Conservation (phyloP, 1,139 yeast genomes). For the Debaryomyces singareniensis region DNA sequence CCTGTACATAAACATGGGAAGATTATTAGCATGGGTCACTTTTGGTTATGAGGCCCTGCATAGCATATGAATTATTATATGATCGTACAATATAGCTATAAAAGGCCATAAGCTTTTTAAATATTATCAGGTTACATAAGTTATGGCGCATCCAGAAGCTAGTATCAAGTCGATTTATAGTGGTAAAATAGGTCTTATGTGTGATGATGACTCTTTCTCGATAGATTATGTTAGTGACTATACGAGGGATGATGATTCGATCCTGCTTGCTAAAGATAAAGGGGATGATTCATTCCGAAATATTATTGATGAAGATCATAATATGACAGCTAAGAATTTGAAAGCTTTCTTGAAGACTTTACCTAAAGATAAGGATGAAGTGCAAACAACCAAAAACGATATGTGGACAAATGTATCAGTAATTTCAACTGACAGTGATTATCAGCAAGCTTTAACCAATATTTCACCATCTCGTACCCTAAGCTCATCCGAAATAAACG, state of each 20-base stretch:
- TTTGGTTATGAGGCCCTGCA: too few relatives aligned
- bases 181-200: slow-evolving; percentile 27
- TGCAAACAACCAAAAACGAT: slow-evolving; percentile 3
- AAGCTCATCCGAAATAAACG: neutral
- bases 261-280: slow-evolving; percentile 1
- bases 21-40: too few relatives aligned
- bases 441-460: slow-evolving; percentile 9
- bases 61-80: too few relatives aligned
- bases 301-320: slow-evolving; percentile 14
- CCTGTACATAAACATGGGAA: too few relatives aligned
- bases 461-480: neutral
- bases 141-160: slow-evolving; percentile 42
- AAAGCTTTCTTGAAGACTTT: slow-evolving; percentile 7
- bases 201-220: slow-evolving; percentile 19
- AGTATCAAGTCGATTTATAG: slow-evolving; percentile 35
- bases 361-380: slow-evolving; percentile 1
- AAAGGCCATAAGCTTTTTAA: too few relatives aligned
- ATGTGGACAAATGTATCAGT: slow-evolving; percentile 21
- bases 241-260: slow-evolving; percentile 3
- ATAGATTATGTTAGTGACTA: slow-evolving; percentile 9
- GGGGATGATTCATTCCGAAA: slow-evolving; percentile 5
- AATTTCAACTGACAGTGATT: slow-evolving; percentile 21
- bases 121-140: too few relatives aligned
- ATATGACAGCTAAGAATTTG: slow-evolving; percentile 18
- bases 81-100: too few relatives aligned